Percentiles rank a stretch among this genome's conserved stretches.
Evolutionary conservation across 1,139 yeast species (phyloP).

Genomic region (Diutina mesorugosa): DNA sequence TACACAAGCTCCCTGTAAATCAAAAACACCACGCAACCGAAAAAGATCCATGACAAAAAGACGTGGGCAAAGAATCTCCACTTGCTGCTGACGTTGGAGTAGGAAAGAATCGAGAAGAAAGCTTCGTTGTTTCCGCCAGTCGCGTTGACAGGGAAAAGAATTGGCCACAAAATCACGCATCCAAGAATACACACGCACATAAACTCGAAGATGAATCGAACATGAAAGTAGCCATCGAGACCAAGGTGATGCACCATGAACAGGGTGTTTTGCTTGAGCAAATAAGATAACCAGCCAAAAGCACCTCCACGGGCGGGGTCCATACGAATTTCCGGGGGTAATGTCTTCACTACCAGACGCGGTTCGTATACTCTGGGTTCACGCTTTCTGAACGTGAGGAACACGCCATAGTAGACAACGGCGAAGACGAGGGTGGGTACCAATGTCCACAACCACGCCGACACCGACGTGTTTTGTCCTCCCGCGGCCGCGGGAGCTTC

Average conservation of each 20-base stretch:
- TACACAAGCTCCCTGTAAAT: slow-evolving; percentile 62
- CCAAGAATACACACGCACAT: slow-evolving; percentile 49
- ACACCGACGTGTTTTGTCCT: slow-evolving; percentile 15
- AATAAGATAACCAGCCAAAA: slow-evolving; percentile 39
- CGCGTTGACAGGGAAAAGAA: slow-evolving; percentile 78
- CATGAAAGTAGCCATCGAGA: slow-evolving; percentile 77
- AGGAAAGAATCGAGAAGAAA: slow-evolving; percentile 41
- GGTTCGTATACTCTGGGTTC: slow-evolving; percentile 75
- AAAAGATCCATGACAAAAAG: slow-evolving; percentile 56
- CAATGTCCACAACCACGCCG: slow-evolving; percentile 27
- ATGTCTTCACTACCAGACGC: slow-evolving; percentile 35
- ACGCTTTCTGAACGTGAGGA: slow-evolving; percentile 52
- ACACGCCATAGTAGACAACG: slow-evolving; percentile 39
- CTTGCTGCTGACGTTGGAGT: slow-evolving; percentile 48
- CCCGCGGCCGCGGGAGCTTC: neutral
- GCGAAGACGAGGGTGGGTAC: slow-evolving; percentile 36
- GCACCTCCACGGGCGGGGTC: slow-evolving; percentile 45
- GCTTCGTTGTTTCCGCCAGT: slow-evolving; percentile 50
- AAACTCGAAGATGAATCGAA: slow-evolving; percentile 62
- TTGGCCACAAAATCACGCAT: slow-evolving; percentile 56
- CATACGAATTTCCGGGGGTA: slow-evolving; percentile 32
- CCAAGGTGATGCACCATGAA: slow-evolving; percentile 72
- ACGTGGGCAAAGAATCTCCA: slow-evolving; percentile 62
- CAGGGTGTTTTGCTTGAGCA: slow-evolving; percentile 45
- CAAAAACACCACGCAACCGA: slow-evolving; percentile 44